Evolutionary conservation across 139 green algal genomes (phyloP).

Genomic region (Volvox africanus): DNA sequence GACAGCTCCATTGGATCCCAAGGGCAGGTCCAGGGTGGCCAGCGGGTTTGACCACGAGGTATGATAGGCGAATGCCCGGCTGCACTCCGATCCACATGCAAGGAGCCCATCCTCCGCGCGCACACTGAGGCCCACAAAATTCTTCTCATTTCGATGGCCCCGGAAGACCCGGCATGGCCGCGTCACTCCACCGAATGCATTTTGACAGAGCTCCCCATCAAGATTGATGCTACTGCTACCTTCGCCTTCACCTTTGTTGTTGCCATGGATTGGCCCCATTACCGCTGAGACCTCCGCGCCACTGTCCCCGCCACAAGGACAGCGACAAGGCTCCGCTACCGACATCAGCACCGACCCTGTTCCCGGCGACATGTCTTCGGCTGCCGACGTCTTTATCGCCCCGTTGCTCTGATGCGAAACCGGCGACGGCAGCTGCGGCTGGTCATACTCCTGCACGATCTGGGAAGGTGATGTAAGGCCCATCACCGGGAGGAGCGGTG

Average conservation of each 20-base stretch:
- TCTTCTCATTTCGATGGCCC: constrained; percentile 93
- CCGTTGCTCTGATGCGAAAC: neutral
- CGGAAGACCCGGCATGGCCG: constrained; percentile 62
- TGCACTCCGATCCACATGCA: constrained; percentile 87
- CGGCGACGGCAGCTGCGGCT: neutral
- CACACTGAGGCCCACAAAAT: constrained; percentile 95
- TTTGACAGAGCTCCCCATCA: no score
- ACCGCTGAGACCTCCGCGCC: neutral
- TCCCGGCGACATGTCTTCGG: no score
- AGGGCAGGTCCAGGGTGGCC: constrained; percentile 5
- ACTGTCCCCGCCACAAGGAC: neutral
- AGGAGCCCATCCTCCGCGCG: constrained; percentile 79
- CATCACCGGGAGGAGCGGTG: neutral
- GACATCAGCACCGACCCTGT: no score
- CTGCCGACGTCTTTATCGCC: no score
- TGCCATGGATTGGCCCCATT: neutral
- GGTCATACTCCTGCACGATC: neutral
- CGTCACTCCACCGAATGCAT: neutral
- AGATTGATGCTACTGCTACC: neutral
- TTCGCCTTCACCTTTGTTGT: neutral
- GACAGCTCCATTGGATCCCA: neutral
- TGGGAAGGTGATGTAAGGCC: neutral
- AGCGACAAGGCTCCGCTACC: neutral
- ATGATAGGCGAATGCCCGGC: constrained; percentile 56
- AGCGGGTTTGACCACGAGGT: constrained; percentile 55